Base-by-base conservation (phyloP, 768 basidiomycete species). In the Trametes coccinea region DNA sequence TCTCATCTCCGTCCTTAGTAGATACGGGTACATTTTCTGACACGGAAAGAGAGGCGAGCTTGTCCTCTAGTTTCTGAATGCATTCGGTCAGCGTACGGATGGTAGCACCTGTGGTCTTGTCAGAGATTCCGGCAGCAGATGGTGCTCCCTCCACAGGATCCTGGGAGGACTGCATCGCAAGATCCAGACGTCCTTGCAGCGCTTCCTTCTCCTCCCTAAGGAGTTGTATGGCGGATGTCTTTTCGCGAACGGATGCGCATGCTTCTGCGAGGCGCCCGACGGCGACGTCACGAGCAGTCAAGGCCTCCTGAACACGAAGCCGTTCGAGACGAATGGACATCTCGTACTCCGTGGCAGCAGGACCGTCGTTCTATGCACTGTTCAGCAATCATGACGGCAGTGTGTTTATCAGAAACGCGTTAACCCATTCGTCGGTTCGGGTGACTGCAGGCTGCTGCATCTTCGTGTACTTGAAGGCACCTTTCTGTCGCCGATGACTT, bases 281-380 rank as follows among this genome's bases (percentile, higher is more conserved):
- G 14, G 80, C 82, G 33, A 78, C 80, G 67, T 91, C 89, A 43
- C 89, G 83, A 33, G 88, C 89, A 30, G 73, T 75, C 54, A 86
- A 70, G 1, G 85, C 86, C 67, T 90, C 87, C 22, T 71, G 72
- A 1, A 85, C 80, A 11, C 64, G 61, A 30, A 65, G 17, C 37
- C 64, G 37, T 17, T 68, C 67, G 4, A 65, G 51, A 3, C 59
- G 57, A 7, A 64, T 50, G 22, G 16, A 11, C 58, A 56, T 51
- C 14, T 64, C 62, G 17, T 52, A 33, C 39, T 64, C 62, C 2
- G 51, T 39, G 22, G 8, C 11, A 7, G 29, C 31, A 6, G 13
- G 5, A 5, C 16, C 45, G 4, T 29, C 16, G 10, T 46, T n/a
- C 5, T 4, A 10, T 3, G 11, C 45, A 46, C 34, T 6, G 2